Base-by-base conservation (phyloP, 2,329 filamentous ascomycete genomes). In the Pyrenophora seminiperda region DNA sequence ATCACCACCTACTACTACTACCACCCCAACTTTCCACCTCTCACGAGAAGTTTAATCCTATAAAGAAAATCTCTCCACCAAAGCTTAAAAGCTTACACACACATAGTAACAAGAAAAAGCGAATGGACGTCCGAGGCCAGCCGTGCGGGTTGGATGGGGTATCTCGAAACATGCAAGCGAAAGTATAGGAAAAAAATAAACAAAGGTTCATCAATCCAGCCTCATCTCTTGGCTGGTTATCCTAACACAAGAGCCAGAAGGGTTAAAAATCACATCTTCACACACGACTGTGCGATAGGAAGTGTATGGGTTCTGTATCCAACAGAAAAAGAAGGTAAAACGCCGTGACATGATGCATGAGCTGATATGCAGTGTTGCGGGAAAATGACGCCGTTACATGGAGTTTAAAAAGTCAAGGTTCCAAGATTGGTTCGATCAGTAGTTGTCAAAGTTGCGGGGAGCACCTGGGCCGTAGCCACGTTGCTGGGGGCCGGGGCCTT, bases 71-170 rank as follows among this genome's bases (percentile, higher is more conserved):
- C 10, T 27, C 24, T 27, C 10, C 24, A 11, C 24, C 24, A 27
- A 27, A 27, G 24, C 24, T 27, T 27, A n/a, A n/a, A n/a, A n/a
- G n/a, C n/a, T n/a, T n/a, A n/a, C n/a, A n/a, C n/a, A 11, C 33
- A 13, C 33, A 36, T 36, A 18, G n/a, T 36, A 36, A 15, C 19
- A 36, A 18, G 19, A 18, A 58, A 41, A 59, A 68, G 54, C 57
- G 67, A 69, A 67, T 47, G 63, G 59, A 69, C 63, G 65, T 68
- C 63, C 67, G 66, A 69, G 56, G 53, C 66, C 67, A 67, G 66
- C 65, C 58, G 60, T 50, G 48, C 47, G 33, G 50, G 56, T 54
- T 36, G 52, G 56, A 56, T 53, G 54, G 65, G 66, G 65, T 69
- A 71, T 69, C 64, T 68, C 65, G 63, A 66, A 69, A 62, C 62